Base-by-base conservation (phyloP, 202 grass and related monocot genomes). In the Elaeis oleifera region DNA sequence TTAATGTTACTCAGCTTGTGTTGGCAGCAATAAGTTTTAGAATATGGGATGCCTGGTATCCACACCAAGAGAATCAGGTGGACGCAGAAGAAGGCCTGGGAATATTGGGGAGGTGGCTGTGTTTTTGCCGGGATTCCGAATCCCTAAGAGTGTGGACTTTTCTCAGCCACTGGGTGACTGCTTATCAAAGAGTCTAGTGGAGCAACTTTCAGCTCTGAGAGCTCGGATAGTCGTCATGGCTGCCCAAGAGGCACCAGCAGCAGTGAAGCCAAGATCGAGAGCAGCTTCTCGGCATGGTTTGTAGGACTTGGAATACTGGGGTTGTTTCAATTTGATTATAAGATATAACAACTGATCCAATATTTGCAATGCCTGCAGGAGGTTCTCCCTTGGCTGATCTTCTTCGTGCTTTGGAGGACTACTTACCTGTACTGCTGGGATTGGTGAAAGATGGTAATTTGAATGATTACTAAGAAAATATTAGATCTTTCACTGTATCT, bases 101-200 rank as follows among this genome's bases (percentile, higher is more conserved):
- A 84, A 85, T 84, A 84, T 99, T 59, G 88, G 88, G 26, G 85
- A 99, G 65, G 83, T 99, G 54, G 85, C 90, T 62, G 94, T 99
- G 7, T 99, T 92, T 75, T 65, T 99, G 4, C 94, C 94, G 2
- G 94, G 88, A 28, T 79, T 99, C 74, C 88, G 94, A 56, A 68
- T 86, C 69, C 88, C 94, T 4, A 69, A 68, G 64, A 44, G 54
- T 19, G 77, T 94, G 3, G 94, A 97, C 69, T 73, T 99, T 26
- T 65, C 78, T 51, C 77, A 96, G 55, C 54, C 74, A 31, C 74
- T 86, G 16, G 84, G 65, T 13, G 94, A 72, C 24, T 60, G 60
- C 72, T 52, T 82, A 51, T 77, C 79, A 9, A 80, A 73, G 66
- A 54, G 54, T 68, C 19, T 75, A 51, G 53, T 74, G 5, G 88